Evolutionary conservation across 257 asterid genomes (phyloP).

Genomic region (Leonotis leonurus): DNA sequence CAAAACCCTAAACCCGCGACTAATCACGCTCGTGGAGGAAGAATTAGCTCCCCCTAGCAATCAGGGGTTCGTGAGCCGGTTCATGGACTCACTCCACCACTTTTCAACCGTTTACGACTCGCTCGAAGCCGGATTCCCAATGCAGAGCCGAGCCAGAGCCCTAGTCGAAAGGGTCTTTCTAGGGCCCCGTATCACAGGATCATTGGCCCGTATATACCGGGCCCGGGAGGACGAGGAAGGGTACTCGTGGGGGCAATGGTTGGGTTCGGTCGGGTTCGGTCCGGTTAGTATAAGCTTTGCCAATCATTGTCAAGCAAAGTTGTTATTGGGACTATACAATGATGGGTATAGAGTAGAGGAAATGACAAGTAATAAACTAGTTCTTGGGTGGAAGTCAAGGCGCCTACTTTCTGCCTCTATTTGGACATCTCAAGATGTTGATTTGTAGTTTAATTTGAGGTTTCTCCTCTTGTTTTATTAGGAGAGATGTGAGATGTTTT

Average conservation of each 20-base stretch:
- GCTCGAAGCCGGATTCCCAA: conserved; percentile 70
- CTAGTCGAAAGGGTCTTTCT: conserved; percentile 61
- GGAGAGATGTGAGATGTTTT: not conserved
- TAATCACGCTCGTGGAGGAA: conserved; percentile 67
- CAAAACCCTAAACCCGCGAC: conserved; percentile 42
- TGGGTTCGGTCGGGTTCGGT: conserved; percentile 36
- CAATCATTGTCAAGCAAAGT: conserved; percentile 71
- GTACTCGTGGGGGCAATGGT: conserved; percentile 53
- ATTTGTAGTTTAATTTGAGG: conserved; percentile 11
- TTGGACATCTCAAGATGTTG: conserved; percentile 52
- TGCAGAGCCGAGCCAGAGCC: conserved; percentile 52
- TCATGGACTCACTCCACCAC: conserved; percentile 64
- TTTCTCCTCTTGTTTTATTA: not conserved
- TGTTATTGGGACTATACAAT: conserved; percentile 57
- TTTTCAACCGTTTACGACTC: conserved; percentile 65
- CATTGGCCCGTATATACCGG: conserved; percentile 44
- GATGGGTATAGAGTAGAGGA: conserved; percentile 83
- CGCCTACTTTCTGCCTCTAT: conserved; percentile 71
- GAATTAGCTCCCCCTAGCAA: conserved; percentile 29
- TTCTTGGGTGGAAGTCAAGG: conserved; percentile 72
- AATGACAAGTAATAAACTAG: conserved; percentile 45
- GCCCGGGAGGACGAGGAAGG: conserved; percentile 25
- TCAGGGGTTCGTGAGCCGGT: conserved; percentile 56
- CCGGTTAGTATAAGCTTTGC: conserved; percentile 50
- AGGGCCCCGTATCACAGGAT: conserved; percentile 53